These are phyloP conservation scores for Cercophora newfieldiana DNA, from an alignment of 495 filamentous ascomycete species.

Conservation along the genomic window DNA sequence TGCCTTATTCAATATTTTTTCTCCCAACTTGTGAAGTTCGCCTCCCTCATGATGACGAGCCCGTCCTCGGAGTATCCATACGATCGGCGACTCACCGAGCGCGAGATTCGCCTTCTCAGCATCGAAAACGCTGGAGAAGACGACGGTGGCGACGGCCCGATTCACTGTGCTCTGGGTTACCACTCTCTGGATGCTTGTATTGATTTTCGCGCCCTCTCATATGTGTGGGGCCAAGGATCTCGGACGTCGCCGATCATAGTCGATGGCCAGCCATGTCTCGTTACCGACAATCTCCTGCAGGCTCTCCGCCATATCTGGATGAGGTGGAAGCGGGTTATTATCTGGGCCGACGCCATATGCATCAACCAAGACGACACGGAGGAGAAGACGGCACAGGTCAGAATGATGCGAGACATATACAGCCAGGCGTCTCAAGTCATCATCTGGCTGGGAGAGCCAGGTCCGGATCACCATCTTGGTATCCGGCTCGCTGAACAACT, in stretches of 20 bases:
- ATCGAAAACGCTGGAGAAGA: background rate
- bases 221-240: background rate
- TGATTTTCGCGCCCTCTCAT: background rate
- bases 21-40: background rate
- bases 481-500: background rate
- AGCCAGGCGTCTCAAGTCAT: background rate
- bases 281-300: background rate
- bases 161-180: background rate
- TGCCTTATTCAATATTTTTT: background rate
- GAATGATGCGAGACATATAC: slow-evolving; percentile 2
- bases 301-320: background rate
- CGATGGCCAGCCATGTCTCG: background rate
- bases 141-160: background rate
- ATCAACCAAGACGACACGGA: background rate
- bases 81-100: background rate
- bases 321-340: background rate
- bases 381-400: background rate
- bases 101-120: background rate
- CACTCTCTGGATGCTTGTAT: background rate
- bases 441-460: background rate
- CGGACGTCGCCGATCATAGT: background rate
- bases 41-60: background rate
- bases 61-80: background rate
- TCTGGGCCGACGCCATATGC: slow-evolving; percentile 5
- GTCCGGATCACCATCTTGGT: background rate